These are phyloP conservation scores for Kazachstania bromeliacearum DNA, from an alignment of 805 yeast species.

Conservation along the genomic window DNA sequence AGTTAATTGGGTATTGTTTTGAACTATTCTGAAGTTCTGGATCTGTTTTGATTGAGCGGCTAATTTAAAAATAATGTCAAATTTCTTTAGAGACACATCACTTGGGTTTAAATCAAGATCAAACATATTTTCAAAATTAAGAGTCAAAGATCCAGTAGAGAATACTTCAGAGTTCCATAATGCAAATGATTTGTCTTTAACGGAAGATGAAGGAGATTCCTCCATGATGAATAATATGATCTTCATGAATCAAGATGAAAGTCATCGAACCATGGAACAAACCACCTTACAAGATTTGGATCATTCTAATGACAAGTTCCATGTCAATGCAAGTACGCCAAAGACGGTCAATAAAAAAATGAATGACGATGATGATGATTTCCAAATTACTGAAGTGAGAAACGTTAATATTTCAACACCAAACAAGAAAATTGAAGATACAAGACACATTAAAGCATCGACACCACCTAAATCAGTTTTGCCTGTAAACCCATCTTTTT, in stretches of 20 bases:
- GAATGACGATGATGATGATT: slow-evolving; percentile 25
- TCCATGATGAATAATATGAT: slow-evolving; percentile 15
- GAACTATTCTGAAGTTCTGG: too few species aligned
- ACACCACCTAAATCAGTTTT: neutral
- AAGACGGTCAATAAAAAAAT: slow-evolving; percentile 2
- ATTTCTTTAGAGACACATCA: slow-evolving; percentile 26
- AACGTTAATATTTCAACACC: slow-evolving; percentile 10
- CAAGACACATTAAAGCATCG: neutral
- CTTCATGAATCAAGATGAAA: slow-evolving; percentile 1
- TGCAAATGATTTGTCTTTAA: slow-evolving; percentile 2
- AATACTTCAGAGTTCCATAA: slow-evolving; percentile 1
- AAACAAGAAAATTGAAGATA: neutral
- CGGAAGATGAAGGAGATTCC: slow-evolving; percentile 12
- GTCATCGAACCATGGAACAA: neutral
- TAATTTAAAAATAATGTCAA: slow-evolving; percentile 21
- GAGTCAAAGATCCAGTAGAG: slow-evolving; percentile 15
- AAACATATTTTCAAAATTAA: slow-evolving; percentile 24
- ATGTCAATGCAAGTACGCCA: slow-evolving; percentile 11
- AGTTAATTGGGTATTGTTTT: too few species aligned
- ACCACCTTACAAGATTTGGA: neutral
- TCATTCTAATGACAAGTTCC: neutral
- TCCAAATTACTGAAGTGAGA: slow-evolving; percentile 36
- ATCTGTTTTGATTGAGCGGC: slow-evolving; percentile 14
- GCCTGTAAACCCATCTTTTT: too few species aligned
- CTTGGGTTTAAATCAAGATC: slow-evolving; percentile 27